phyloP scores from a whole-genome alignment of 2,329 filamentous ascomycete genomes.

The Didymellaceae sp. region DNA sequence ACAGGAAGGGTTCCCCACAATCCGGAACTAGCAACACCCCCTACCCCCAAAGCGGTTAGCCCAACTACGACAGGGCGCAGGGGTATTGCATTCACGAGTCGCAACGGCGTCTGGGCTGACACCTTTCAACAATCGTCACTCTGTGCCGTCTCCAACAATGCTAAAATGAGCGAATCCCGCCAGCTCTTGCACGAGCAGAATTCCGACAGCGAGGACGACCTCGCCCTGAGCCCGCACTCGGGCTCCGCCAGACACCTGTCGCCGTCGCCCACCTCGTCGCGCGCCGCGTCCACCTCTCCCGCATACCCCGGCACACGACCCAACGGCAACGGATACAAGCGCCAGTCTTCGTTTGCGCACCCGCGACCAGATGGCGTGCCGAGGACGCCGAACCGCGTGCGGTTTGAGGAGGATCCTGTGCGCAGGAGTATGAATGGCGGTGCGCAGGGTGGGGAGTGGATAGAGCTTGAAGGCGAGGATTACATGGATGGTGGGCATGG shows the following conservation, averaged over 20 bases:
- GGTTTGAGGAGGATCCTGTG: constrained; percentile 64
- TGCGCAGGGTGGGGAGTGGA: constrained; percentile 45
- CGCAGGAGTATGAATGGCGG: constrained; percentile 46
- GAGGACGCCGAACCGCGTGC: constrained; percentile 73
- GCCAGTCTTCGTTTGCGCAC: constrained; percentile 56
- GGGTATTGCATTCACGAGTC: constrained; percentile 9
- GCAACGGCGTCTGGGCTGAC: constrained; percentile 12
- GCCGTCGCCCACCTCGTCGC: constrained; percentile 37
- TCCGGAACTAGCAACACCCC: constrained; percentile 1
- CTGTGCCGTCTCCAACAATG: constrained; percentile 34
- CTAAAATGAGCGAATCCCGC: constrained; percentile 49
- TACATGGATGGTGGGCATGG: constrained; percentile 59
- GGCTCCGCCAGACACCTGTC: constrained; percentile 34
- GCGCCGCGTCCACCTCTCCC: constrained; percentile 40
- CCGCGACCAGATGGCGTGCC: constrained; percentile 59
- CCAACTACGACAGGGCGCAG: constrained; percentile 1
- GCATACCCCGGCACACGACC: constrained; percentile 33
- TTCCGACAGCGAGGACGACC: constrained; percentile 39
- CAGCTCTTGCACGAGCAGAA: constrained; percentile 47
- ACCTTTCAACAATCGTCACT: constrained; percentile 16
- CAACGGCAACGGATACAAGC: constrained; percentile 36
- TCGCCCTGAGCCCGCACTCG: constrained; percentile 24
- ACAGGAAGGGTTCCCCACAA: constrained; percentile 15
- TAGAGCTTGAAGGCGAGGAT: constrained; percentile 67
- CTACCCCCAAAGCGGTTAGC: neutral